Evolutionary conservation across 2,329 filamentous ascomycete species (phyloP), one percentile per base, ranked within the genome.

Genomic region (Fusarium marasasianum): DNA sequence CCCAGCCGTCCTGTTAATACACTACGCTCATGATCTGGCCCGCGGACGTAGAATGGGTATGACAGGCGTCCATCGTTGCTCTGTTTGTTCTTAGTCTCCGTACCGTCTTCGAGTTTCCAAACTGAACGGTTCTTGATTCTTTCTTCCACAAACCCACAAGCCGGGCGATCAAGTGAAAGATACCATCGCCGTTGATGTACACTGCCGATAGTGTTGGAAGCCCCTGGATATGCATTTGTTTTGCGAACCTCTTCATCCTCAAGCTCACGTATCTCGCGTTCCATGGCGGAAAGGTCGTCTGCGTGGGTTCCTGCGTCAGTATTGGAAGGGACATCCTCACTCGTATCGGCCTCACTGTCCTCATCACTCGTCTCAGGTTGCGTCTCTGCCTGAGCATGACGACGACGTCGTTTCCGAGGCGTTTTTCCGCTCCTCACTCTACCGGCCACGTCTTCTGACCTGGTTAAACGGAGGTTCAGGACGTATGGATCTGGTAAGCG

Each of bases 121-220:
- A 63, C 12, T 33, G 67, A 35, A 33, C 71, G 66, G 18, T 66
- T 70, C 22, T 58, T 64, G 70, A 72, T 79, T 57, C 77, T 78
- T 29, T 78, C 79, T 76, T 81, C 82, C 22, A 80, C 79, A 63
- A 93, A 92, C 9, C 91, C 91, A 56, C 87, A 90, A 9, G 85
- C 87, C 33, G 77, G 79, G 18, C 89, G 84, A 76, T 94, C 92
- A 3, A 94, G 83, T 17, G 88, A 88, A 24, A 93, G 76, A 67
- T 89, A 92, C 92, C 91, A 94, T 47, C 86, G 84, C 10, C 91
- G 86, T 79, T 93, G 91, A 75, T 93, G 88, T 8, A 93, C 83
- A 43, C 91, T 93, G 11, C 88, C 89, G 45, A 94, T 91, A 6
- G 86, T 88, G 76, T 94, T 94, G 3, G 77, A 84, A 1, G 92